Evolutionary conservation across 2,329 filamentous ascomycete species (phyloP).

Genomic region (Trichoderma harzianum): DNA sequence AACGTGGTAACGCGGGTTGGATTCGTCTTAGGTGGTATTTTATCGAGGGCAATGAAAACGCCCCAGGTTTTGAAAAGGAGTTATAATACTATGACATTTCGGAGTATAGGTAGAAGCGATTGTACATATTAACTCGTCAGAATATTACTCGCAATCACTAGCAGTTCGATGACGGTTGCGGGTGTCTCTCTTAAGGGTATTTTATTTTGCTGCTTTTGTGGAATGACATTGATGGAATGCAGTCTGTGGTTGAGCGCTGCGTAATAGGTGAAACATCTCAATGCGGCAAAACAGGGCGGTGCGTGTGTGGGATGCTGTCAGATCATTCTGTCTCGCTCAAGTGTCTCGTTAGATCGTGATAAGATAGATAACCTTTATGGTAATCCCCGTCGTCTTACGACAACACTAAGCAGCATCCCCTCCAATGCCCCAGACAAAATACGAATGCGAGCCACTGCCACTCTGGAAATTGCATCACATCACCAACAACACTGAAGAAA

Average conservation of each 20-base stretch:
- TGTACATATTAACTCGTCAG: not conserved
- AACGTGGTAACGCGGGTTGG: not conserved
- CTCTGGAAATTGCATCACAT: slow-evolving; percentile 7
- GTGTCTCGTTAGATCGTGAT: not conserved
- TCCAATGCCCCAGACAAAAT: not conserved
- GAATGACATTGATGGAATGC: not conserved
- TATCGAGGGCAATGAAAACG: not conserved
- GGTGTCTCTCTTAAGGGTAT: not conserved
- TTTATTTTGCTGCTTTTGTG: not conserved
- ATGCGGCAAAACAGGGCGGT: not conserved
- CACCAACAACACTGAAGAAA: not conserved
- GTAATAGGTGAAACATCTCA: not conserved
- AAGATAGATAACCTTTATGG: not conserved
- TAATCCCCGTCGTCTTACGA: not conserved
- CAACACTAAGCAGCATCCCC: not conserved
- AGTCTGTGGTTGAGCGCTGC: not conserved
- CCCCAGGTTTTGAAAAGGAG: not conserved
- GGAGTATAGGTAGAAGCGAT: slow-evolving; percentile 4
- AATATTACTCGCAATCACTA: not conserved
- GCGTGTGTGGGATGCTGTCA: not conserved
- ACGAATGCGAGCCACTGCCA: slow-evolving; percentile 4
- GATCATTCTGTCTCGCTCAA: not conserved
- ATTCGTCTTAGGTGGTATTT: not conserved
- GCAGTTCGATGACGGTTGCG: not conserved
- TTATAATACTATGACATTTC: not conserved